Evolutionary conservation across 345 rosid genomes (phyloP), one percentile per base, ranked within the genome.

Genomic region (Arabidopsis suecica): DNA sequence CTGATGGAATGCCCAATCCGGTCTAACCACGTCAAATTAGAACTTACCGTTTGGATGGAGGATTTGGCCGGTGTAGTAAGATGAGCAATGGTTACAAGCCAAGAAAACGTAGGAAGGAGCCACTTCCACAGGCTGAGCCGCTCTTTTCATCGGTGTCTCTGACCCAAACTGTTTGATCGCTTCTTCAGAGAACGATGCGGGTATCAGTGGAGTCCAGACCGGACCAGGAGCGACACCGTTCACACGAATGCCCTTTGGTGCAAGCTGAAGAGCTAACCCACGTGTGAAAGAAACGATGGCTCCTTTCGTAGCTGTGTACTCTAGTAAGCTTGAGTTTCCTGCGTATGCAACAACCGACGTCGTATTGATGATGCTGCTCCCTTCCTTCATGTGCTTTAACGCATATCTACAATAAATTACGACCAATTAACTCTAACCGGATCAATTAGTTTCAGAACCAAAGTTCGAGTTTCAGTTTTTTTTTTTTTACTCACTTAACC

Each of bases 191-290:
- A 87, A 89, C 0, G 97, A 88, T 4, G 93, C 79, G 0, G 96
- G 88, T 42, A 88, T 78, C 75, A 93, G 56, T 1, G 90, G 98
- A 12, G 95, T 93, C 98, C 93, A 89, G 3, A 90, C 86, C 9
- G 92, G 97, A 20, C 98, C 95, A 0, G 96, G 95, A 9, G 92
- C 93, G 0, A 91, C 93, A 0, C 89, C 95, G 3, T 93, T 88
- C 8, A 93, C 92, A 0, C 91, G 85, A 7, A 89, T 85, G 2
- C 93, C 89, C 72, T 38, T 82, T 30, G 64, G 33, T 63, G 83
- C 93, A 2, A 89, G 83, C 81, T 89, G 91, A 18, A 90, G 90
- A 4, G 95, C 85, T 8, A 90, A 86, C 6, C 84, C 96, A 50
- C 93, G 84, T 0, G 96, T 88, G 83, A 85, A 91, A 1, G 89